Evolutionary conservation across 331 rosid species (phyloP).

Genomic region (Erythrophleum ivorense): DNA sequence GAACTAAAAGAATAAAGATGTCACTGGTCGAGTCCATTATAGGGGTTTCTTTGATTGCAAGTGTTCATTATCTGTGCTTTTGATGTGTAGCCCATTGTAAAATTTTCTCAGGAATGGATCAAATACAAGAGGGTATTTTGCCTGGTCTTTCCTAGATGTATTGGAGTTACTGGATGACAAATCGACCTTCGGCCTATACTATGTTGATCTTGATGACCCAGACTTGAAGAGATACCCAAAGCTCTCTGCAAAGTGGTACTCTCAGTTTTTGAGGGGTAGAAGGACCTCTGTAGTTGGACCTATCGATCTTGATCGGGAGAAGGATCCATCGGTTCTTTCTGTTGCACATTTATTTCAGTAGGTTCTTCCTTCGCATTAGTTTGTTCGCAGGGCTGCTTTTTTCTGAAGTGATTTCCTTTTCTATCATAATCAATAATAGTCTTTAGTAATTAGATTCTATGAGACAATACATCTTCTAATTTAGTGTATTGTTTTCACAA

Average conservation of each 20-base stretch:
- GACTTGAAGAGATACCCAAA: slow-evolving; percentile 67
- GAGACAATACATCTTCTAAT: not conserved
- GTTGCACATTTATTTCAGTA: slow-evolving; percentile 38
- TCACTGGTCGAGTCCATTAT: no score
- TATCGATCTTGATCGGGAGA: slow-evolving; percentile 29
- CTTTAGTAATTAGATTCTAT: not conserved
- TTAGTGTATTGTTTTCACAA: not conserved
- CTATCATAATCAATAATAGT: not conserved
- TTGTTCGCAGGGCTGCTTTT: not conserved
- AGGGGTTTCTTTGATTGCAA: not conserved
- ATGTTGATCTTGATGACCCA: slow-evolving; percentile 62
- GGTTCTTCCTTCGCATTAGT: not conserved
- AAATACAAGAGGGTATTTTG: slow-evolving; percentile 61
- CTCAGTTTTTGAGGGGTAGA: slow-evolving; percentile 52
- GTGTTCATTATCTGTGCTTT: not conserved
- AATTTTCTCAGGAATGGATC: slow-evolving; percentile 64
- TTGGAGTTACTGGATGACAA: slow-evolving; percentile 54
- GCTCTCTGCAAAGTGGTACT: slow-evolving; percentile 72
- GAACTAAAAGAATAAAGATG: no score
- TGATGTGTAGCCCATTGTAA: not conserved
- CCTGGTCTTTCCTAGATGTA: slow-evolving; percentile 70
- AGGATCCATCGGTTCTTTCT: slow-evolving; percentile 40
- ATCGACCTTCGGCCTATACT: slow-evolving; percentile 51
- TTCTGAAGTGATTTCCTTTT: not conserved
- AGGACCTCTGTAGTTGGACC: slow-evolving; percentile 25